Conservation (phyloP, 768 basidiomycete genomes). For the Lactarius deliciosus region DNA sequence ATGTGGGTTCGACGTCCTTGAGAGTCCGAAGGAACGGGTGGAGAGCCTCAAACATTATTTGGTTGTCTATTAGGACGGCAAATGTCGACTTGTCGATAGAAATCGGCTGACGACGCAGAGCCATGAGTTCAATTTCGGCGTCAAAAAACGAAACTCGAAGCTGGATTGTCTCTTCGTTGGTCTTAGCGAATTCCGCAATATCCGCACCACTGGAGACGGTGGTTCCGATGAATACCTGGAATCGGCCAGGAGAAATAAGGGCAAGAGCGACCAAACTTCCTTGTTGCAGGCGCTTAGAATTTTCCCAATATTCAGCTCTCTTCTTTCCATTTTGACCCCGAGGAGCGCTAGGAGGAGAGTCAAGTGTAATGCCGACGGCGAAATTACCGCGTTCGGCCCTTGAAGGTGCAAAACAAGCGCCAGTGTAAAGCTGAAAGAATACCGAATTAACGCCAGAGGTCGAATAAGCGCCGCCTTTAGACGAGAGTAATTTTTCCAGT, state of each 20-base stretch:
- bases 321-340: constrained; percentile 40
- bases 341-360: constrained; percentile 57
- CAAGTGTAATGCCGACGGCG: constrained; percentile 46
- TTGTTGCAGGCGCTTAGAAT: constrained; percentile 55
- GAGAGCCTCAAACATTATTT: constrained; percentile 26
- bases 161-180: constrained; percentile 39
- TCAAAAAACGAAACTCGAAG: constrained; percentile 66
- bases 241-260: constrained; percentile 32
- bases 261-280: constrained; percentile 68
- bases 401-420: constrained; percentile 47
- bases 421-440: constrained; percentile 64
- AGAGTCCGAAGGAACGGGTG: constrained; percentile 28
- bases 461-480: constrained; percentile 58
- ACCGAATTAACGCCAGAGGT: constrained; percentile 46
- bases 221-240: constrained; percentile 52
- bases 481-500: constrained; percentile 47
- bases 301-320: constrained; percentile 61
- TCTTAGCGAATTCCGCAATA: constrained; percentile 43
- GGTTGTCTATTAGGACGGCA: constrained; percentile 28
- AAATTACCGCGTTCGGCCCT: constrained; percentile 53
- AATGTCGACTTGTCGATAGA: constrained; percentile 31
- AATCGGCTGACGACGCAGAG: constrained; percentile 39
- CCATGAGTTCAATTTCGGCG: constrained; percentile 49
- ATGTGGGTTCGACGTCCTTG: constrained; percentile 25
- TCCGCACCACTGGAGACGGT: constrained; percentile 46